Evolutionary conservation across 495 filamentous ascomycete species (phyloP).

Genomic region (Xylaria sp.): DNA sequence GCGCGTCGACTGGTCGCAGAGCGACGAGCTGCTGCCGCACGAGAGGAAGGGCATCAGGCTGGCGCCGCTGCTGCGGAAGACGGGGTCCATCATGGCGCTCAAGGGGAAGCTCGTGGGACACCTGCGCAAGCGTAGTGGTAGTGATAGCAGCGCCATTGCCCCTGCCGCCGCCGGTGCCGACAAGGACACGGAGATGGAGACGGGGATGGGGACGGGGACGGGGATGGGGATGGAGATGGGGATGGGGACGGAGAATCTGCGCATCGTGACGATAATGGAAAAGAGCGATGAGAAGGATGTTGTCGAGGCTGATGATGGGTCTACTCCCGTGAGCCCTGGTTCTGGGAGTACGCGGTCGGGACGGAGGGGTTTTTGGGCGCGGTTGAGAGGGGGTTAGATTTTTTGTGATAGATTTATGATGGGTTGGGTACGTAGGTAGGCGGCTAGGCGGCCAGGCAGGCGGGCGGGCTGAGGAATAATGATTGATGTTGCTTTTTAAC

Average conservation of each 20-base stretch:
- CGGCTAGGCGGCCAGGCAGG: no score
- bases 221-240: no score
- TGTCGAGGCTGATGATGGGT: constrained; percentile 24
- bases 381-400: constrained; percentile 21
- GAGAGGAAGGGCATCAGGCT: constrained; percentile 31
- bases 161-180: no score
- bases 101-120: constrained; percentile 38
- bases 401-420: no score
- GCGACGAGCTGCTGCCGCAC: constrained; percentile 44
- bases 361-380: constrained; percentile 10
- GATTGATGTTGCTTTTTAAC: neutral
- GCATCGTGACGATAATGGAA: constrained; percentile 19
- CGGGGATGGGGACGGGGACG: no score
- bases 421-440: no score
- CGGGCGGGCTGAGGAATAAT: neutral
- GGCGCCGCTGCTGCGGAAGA: constrained; percentile 45
- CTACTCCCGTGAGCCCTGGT: constrained; percentile 21
- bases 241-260: no score
- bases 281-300: constrained; percentile 9
- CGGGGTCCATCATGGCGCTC: constrained; percentile 50
- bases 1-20: constrained; percentile 57
- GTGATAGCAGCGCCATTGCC: neutral
- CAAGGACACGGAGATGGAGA: no score
- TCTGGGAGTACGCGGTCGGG: constrained; percentile 11
- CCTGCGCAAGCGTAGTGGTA: constrained; percentile 20